Conservation (phyloP, 805 yeast genomes). For the Candida wancherniae region DNA sequence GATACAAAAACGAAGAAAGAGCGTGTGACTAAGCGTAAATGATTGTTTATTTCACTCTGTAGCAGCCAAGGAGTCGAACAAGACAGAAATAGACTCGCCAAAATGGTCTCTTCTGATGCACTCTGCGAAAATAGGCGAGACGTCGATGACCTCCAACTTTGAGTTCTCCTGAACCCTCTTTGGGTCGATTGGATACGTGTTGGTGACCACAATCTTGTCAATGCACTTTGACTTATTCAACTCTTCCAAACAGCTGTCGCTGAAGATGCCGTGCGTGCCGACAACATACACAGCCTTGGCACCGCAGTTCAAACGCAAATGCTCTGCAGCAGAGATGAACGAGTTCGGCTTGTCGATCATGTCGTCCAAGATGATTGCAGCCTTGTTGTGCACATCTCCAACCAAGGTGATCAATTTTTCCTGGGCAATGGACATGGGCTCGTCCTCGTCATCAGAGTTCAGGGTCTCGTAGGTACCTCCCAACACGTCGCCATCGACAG, state of each 20-base stretch:
- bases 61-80: constrained; percentile 81
- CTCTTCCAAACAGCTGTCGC: constrained; percentile 78
- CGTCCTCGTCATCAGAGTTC: constrained; percentile 88
- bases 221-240: constrained; percentile 76
- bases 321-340: constrained; percentile 97
- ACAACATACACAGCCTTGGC: constrained; percentile 86
- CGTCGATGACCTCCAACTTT: constrained; percentile 84
- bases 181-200: constrained; percentile 84
- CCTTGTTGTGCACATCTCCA: constrained; percentile 88
- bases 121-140: constrained; percentile 93
- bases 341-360: constrained; percentile 95
- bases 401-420: constrained; percentile 94
- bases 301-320: constrained; percentile 91
- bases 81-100: constrained; percentile 92
- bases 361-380: constrained; percentile 93
- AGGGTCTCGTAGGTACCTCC: constrained; percentile 77
- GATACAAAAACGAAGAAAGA: too few relatives aligned
- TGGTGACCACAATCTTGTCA: constrained; percentile 90
- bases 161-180: constrained; percentile 49
- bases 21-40: too few relatives aligned
- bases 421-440: constrained; percentile 51
- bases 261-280: constrained; percentile 94
- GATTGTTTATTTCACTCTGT: constrained; percentile 25
- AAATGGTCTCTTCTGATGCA: constrained; percentile 98
- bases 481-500: constrained; percentile 48